These are phyloP conservation scores for Pythium diclinum DNA, from an alignment of 352 stramenopile species.

Conservation along the genomic window DNA sequence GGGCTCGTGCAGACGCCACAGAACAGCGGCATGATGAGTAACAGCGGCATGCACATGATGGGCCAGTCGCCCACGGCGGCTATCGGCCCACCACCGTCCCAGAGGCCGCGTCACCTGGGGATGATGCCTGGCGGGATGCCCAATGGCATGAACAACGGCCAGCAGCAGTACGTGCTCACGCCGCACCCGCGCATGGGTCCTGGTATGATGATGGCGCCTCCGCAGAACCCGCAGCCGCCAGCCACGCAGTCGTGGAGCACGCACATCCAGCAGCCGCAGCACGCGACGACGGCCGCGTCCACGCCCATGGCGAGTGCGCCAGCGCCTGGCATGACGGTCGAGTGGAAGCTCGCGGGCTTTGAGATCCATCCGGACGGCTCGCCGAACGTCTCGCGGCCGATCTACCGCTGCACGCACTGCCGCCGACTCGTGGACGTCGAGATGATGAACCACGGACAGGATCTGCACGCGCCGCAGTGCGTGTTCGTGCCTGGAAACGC, in stretches of 20 bases:
- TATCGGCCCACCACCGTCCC: conserved; percentile 6
- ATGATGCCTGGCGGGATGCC: conserved; percentile 15
- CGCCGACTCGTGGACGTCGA: conserved; percentile 66
- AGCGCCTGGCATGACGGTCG: conserved; percentile 30
- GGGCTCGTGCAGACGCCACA: conserved; percentile 4
- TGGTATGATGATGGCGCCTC: conserved; percentile 36
- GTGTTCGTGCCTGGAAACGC: conserved; percentile 32
- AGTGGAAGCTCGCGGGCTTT: conserved; percentile 80
- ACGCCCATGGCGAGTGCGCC: conserved; percentile 22
- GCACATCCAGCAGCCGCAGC: conserved; percentile 40
- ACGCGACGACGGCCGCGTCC: conserved; percentile 23
- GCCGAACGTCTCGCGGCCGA: conserved; percentile 60
- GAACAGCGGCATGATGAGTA: background rate
- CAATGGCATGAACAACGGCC: background rate
- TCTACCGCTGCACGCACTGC: conserved; percentile 76
- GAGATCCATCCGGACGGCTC: conserved; percentile 73
- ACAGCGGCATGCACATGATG: conserved; percentile 21
- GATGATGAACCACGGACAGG: conserved; percentile 53
- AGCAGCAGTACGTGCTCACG: conserved; percentile 25
- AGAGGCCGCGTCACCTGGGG: conserved; percentile 18
- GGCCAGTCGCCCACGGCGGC: conserved; percentile 10
- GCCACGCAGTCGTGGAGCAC: conserved; percentile 41
- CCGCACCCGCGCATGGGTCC: conserved; percentile 18
- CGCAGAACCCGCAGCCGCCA: conserved; percentile 19
- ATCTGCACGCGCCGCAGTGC: conserved; percentile 59